phyloP scores from a whole-genome alignment of 129 eudicot species.

The Smallanthus sonchifolius region DNA sequence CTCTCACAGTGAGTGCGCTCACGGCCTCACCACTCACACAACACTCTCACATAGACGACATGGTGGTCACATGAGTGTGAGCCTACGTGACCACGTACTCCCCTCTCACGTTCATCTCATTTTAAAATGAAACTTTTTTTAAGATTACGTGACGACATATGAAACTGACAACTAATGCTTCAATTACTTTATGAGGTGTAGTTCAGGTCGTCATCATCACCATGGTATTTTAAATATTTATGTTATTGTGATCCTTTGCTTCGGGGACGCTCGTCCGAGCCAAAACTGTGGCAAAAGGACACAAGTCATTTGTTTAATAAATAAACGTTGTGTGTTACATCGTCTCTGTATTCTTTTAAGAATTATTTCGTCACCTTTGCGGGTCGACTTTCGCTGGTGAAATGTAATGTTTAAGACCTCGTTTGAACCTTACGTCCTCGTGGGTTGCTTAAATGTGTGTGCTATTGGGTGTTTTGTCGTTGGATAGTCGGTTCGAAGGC shows the following conservation, averaged over 20 bases:
- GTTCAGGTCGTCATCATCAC: constrained; percentile 13
- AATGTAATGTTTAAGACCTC: constrained; percentile 15
- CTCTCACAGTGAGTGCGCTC: too few species aligned
- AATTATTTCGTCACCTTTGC: constrained; percentile 13
- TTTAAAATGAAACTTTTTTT: too few species aligned
- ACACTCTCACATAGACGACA: too few species aligned
- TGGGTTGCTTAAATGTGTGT: background rate
- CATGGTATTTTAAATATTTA: constrained; percentile 18
- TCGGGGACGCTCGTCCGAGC: constrained; percentile 6
- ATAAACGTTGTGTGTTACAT: constrained; percentile 10
- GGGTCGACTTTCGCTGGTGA: constrained; percentile 7
- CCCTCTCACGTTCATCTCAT: too few species aligned
- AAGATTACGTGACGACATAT: too few species aligned
- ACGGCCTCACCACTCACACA: too few species aligned
- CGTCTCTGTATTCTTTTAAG: constrained; percentile 23
- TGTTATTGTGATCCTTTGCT: constrained; percentile 26
- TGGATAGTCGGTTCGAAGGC: too few species aligned
- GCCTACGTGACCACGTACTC: too few species aligned
- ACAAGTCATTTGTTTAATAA: constrained; percentile 29
- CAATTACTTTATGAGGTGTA: too few species aligned
- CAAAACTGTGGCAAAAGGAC: constrained; percentile 10
- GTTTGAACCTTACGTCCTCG: constrained; percentile 1
- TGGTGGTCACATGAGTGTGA: too few species aligned
- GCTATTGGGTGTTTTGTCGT: too few species aligned
- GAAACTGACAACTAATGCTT: too few species aligned